A percentile compares a stretch with the other conserved stretches of the same genome.
Evolutionary conservation across 2,329 filamentous ascomycete genomes (phyloP).

Genomic region (Mollisiaceae sp.): DNA sequence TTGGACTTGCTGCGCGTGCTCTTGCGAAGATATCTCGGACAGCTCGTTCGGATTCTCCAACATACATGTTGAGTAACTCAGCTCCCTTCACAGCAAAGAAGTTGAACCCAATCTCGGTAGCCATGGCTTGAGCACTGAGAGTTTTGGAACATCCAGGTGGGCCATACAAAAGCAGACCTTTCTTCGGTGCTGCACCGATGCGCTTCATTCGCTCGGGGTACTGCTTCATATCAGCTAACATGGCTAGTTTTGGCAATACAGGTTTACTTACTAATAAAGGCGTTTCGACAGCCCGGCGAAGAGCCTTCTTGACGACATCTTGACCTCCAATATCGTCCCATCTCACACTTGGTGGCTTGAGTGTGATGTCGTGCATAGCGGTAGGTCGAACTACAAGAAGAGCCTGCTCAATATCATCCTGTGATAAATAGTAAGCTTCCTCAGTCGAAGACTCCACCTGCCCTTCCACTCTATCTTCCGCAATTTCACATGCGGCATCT

Average conservation of each 20-base stretch:
- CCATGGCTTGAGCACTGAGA: conserved; percentile 86
- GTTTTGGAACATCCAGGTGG: conserved; percentile 96
- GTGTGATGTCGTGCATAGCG: conserved; percentile 86
- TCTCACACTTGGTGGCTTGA: conserved; percentile 83
- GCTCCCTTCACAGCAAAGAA: conserved; percentile 95
- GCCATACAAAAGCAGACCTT: conserved; percentile 87
- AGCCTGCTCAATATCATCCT: conserved; percentile 67
- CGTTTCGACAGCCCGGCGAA: conserved; percentile 51
- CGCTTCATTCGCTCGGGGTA: conserved; percentile 55
- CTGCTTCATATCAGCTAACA: conserved; percentile 40
- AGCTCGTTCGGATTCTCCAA: conserved; percentile 89
- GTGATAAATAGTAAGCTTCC: conserved; percentile 33
- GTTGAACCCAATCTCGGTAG: conserved; percentile 88
- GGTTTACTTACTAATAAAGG: conserved; percentile 36
- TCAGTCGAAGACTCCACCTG: background rate
- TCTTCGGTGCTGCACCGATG: conserved; percentile 65
- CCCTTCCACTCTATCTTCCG: conserved; percentile 34
- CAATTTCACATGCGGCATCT: conserved; percentile 53
- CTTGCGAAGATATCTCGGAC: conserved; percentile 86
- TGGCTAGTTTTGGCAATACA: background rate
- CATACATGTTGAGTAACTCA: conserved; percentile 95
- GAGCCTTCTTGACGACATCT: conserved; percentile 69
- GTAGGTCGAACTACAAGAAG: conserved; percentile 75
- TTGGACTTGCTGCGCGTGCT: conserved; percentile 82
- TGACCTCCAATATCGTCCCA: conserved; percentile 93